Percentiles rank a stretch among this genome's conserved stretches.
Conservation (phyloP, 2,329 filamentous ascomycete species). For the Claviceps quebecensis region DNA sequence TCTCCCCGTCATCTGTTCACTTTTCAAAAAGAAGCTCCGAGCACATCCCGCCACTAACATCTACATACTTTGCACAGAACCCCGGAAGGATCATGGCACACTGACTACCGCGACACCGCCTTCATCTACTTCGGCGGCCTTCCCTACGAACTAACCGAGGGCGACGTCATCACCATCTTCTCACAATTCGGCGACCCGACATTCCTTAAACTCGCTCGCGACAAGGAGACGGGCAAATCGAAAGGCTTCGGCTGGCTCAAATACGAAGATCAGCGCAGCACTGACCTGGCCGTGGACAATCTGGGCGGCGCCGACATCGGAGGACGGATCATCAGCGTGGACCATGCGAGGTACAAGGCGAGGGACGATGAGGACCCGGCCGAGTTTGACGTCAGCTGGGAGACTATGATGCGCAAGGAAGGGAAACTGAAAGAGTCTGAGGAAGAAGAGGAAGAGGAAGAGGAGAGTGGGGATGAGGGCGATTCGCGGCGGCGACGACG, state of each 20-base stretch:
- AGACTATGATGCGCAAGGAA: constrained; percentile 42
- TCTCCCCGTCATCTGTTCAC: background rate
- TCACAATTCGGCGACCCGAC: constrained; percentile 93
- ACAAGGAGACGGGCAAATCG: constrained; percentile 92
- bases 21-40: background rate
- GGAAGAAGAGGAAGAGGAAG: constrained; percentile 32
- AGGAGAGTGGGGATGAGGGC: constrained; percentile 30
- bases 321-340: constrained; percentile 70
- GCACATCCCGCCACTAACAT: constrained; percentile 12
- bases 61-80: constrained; percentile 38
- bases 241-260: constrained; percentile 93
- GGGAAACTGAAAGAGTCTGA: constrained; percentile 29
- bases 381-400: constrained; percentile 44
- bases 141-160: constrained; percentile 84
- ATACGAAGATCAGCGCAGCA: constrained; percentile 95
- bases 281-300: constrained; percentile 92
- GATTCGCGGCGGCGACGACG: constrained; percentile 24
- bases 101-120: constrained; percentile 93
- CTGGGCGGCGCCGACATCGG: constrained; percentile 73
- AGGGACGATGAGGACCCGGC: constrained; percentile 63
- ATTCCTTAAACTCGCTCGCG: constrained; percentile 80
- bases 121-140: constrained; percentile 94
- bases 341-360: constrained; percentile 84
- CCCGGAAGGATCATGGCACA: constrained; percentile 86
- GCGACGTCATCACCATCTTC: constrained; percentile 91